phyloP scores from a whole-genome alignment of 2,329 filamentous ascomycete genomes.

The Macrophomina phaseolina region DNA sequence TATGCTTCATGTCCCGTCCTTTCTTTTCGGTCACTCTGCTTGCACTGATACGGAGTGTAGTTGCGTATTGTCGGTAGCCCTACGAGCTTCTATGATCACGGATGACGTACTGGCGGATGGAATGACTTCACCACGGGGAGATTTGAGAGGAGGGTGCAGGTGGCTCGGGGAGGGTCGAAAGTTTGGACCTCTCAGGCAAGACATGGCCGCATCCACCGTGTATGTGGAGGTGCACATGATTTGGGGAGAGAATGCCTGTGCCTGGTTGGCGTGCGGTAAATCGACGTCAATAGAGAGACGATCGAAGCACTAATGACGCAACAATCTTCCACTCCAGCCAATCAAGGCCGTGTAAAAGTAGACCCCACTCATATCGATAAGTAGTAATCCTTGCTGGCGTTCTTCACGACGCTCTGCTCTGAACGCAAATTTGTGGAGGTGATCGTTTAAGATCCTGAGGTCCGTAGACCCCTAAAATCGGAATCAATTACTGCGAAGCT shows the following conservation, averaged over 20 bases:
- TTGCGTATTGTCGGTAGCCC: neutral
- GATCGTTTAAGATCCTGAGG: neutral
- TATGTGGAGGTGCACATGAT: neutral
- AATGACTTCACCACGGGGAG: slow-evolving; percentile 7
- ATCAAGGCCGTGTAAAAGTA: neutral
- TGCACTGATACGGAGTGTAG: neutral
- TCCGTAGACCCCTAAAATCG: slow-evolving; percentile 22
- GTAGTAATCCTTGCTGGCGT: no score
- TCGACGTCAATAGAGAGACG: neutral
- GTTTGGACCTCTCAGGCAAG: neutral
- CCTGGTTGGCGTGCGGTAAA: slow-evolving; percentile 1
- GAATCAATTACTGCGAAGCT: slow-evolving; percentile 26
- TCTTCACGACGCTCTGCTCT: no score
- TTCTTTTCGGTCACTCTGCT: neutral
- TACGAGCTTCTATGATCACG: neutral
- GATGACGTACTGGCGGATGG: neutral
- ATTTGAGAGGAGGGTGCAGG: neutral
- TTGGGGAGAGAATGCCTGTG: neutral
- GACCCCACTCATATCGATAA: neutral
- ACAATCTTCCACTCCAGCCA: neutral
- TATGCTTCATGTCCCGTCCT: neutral
- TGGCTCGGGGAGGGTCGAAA: neutral
- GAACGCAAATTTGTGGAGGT: no score
- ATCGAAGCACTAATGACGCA: neutral
- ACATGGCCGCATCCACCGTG: slow-evolving; percentile 1